Conservation (phyloP, 441 rosid genomes). For the Adansonia grandidieri region DNA sequence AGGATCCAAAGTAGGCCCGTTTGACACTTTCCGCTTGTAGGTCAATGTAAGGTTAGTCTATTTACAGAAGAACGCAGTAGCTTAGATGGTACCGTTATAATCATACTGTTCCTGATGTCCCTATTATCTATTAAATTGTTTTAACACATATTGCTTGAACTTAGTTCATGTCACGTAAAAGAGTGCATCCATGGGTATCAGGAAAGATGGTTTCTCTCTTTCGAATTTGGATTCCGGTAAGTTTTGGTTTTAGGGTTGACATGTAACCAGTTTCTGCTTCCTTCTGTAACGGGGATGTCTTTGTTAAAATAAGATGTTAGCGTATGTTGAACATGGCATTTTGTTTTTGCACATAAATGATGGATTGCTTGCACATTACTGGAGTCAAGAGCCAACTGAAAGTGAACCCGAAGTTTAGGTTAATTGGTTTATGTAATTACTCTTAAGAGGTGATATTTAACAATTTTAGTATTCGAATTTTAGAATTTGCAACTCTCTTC, state of each 20-base stretch:
- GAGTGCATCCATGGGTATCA: not conserved
- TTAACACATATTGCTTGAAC: not conserved
- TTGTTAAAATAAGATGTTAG: not conserved
- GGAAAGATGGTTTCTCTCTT: not conserved
- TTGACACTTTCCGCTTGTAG: not conserved
- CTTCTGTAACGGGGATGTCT: not conserved
- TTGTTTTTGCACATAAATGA: not conserved
- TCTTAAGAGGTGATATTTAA: too few relatives aligned
- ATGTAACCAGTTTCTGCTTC: not conserved
- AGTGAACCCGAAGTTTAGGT: too few relatives aligned
- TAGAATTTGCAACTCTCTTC: too few relatives aligned
- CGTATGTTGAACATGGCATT: not conserved
- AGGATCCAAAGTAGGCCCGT: conserved; percentile 6
- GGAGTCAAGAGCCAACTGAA: too few relatives aligned
- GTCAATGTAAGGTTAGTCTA: not conserved
- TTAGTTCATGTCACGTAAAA: not conserved
- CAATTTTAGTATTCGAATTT: too few relatives aligned
- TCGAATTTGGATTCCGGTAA: not conserved
- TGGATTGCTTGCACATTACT: not conserved
- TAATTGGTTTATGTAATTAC: too few relatives aligned
- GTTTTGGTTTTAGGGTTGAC: not conserved
- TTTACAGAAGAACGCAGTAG: not conserved
- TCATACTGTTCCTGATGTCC: not conserved
- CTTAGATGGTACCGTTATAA: not conserved
- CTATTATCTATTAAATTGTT: not conserved